Evolutionary conservation across 257 asterid species (phyloP).

Genomic region (Lavandula angustifolia): DNA sequence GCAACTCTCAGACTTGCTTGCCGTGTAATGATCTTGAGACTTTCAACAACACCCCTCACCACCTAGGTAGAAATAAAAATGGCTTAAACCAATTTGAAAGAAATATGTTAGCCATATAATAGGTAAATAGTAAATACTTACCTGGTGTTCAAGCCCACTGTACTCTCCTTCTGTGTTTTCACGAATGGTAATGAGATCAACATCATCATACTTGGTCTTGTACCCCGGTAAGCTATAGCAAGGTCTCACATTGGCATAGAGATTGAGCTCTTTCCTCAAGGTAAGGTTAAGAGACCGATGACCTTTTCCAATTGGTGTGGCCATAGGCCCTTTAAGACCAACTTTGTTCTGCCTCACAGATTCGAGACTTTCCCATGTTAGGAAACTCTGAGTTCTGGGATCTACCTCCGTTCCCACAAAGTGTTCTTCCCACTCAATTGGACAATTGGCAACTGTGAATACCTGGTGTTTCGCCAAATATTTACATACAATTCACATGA

Average conservation of each 20-base stretch:
- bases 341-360: constrained; percentile 82
- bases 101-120: constrained; percentile 9
- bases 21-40: constrained; percentile 94
- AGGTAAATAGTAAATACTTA: constrained; percentile 15
- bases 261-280: constrained; percentile 87
- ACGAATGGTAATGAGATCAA: constrained; percentile 76
- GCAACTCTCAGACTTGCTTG: constrained; percentile 95
- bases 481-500: background rate
- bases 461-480: constrained; percentile 46
- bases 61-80: constrained; percentile 50
- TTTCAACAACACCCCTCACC: constrained; percentile 97
- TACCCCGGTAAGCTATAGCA: constrained; percentile 95
- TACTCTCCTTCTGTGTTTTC: constrained; percentile 67
- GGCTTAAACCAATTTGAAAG: constrained; percentile 22
- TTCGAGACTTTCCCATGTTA: constrained; percentile 97
- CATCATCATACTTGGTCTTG: constrained; percentile 90
- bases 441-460: constrained; percentile 75
- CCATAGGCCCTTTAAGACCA: constrained; percentile 97
- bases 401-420: constrained; percentile 82
- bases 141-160: constrained; percentile 71
- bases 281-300: constrained; percentile 97
- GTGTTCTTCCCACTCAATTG: constrained; percentile 98
- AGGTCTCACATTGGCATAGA: constrained; percentile 96
- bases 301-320: constrained; percentile 96
- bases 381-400: constrained; percentile 94